These are phyloP conservation scores for Simplicillium aogashimaense DNA, from an alignment of 2,329 filamentous ascomycete genomes.

Conservation along the genomic window DNA sequence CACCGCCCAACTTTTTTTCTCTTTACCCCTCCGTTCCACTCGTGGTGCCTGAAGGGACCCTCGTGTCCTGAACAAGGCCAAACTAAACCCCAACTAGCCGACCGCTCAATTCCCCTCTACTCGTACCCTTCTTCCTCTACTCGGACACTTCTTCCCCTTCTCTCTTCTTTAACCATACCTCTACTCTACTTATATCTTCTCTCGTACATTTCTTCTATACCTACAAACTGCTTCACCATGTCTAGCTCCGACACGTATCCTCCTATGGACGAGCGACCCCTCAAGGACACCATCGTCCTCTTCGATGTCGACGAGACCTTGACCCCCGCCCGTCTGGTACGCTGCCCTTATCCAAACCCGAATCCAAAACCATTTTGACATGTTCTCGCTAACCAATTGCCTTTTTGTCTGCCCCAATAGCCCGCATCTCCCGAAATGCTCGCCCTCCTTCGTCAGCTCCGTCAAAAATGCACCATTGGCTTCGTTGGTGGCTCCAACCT, in stretches of 20 bases:
- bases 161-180: neutral
- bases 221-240: slow-evolving; percentile 23
- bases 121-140: neutral
- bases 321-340: slow-evolving; percentile 68
- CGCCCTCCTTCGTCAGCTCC: slow-evolving; percentile 64
- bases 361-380: neutral
- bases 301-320: slow-evolving; percentile 97
- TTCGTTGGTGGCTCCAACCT: slow-evolving; percentile 91
- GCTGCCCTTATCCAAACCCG: slow-evolving; percentile 12
- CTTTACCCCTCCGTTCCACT: slow-evolving; percentile 1
- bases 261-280: slow-evolving; percentile 69
- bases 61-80: too few species aligned
- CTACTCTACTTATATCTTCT: slow-evolving; percentile 2
- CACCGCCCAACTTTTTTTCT: neutral
- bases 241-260: slow-evolving; percentile 43
- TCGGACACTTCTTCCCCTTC: neutral
- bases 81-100: too few species aligned
- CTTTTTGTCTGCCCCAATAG: slow-evolving; percentile 28
- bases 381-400: neutral
- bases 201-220: neutral
- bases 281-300: slow-evolving; percentile 88
- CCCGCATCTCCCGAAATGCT: slow-evolving; percentile 73
- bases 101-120: neutral
- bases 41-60: too few species aligned
- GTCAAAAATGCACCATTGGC: slow-evolving; percentile 80